These are phyloP conservation scores for Pisolithus sp. DNA, from an alignment of 768 basidiomycete genomes.

Conservation along the genomic window DNA sequence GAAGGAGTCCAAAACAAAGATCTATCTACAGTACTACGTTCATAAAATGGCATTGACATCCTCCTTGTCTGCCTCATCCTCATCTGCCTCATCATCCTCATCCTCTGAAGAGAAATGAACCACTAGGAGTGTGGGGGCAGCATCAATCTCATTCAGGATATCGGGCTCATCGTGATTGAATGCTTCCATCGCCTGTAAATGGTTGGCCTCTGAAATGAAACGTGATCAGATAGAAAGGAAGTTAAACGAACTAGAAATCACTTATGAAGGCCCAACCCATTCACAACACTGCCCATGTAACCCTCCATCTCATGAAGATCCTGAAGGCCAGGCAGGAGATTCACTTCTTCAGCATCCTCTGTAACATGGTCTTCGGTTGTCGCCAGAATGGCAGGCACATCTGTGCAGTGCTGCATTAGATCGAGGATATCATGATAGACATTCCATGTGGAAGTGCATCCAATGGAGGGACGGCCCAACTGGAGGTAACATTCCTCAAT, in stretches of 20 bases:
- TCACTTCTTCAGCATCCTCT: background rate
- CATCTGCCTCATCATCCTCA: background rate
- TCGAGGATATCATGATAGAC: conserved; percentile 5
- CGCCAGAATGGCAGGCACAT: background rate
- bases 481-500: conserved; percentile 11
- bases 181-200: background rate
- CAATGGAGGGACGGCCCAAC: conserved; percentile 21
- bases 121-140: background rate
- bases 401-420: background rate
- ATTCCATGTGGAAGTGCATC: conserved; percentile 18
- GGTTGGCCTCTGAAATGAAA: background rate
- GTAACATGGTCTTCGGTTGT: background rate
- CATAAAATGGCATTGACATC: background rate
- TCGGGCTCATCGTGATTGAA: background rate
- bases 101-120: background rate
- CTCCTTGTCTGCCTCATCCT: background rate
- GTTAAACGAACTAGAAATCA: background rate
- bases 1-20: too few relatives aligned
- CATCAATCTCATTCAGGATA: background rate
- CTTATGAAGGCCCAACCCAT: background rate
- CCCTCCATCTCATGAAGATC: background rate
- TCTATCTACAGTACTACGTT: too few relatives aligned
- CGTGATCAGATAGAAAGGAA: background rate
- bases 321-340: background rate
- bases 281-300: background rate